These are phyloP conservation scores for Gymnopilus dilepis DNA, from an alignment of 768 basidiomycete species.

Conservation along the genomic window DNA sequence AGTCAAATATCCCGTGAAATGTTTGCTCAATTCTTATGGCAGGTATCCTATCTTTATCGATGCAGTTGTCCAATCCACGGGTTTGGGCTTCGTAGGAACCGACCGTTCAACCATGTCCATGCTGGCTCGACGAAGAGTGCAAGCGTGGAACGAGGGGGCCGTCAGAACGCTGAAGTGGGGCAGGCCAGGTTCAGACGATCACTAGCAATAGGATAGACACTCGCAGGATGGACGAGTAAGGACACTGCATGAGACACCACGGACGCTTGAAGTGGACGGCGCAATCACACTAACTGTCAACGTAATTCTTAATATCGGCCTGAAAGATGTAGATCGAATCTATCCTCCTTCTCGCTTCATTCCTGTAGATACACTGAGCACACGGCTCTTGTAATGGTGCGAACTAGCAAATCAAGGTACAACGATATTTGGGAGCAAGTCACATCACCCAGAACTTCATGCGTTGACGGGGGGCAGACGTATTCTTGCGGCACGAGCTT, in stretches of 20 bases:
- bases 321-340: too few species aligned
- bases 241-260: neutral
- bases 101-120: constrained; percentile 74
- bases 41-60: constrained; percentile 81
- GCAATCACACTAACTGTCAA: too few species aligned
- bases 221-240: neutral
- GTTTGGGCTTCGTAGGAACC: constrained; percentile 74
- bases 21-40: constrained; percentile 9
- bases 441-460: too few species aligned
- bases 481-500: too few species aligned
- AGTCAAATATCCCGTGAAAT: neutral
- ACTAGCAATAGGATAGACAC: constrained; percentile 29
- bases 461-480: too few species aligned
- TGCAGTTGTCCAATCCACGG: constrained; percentile 71
- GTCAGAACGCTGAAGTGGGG: constrained; percentile 65
- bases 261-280: neutral
- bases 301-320: too few species aligned
- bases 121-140: constrained; percentile 66
- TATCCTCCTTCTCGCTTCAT: too few species aligned
- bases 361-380: too few species aligned
- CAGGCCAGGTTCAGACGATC: constrained; percentile 57
- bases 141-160: constrained; percentile 67
- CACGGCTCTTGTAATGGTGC: too few species aligned
- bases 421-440: too few species aligned
- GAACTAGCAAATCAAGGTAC: too few species aligned